Conservation (phyloP, 140 eudicot species). For the Anethum foeniculum region DNA sequence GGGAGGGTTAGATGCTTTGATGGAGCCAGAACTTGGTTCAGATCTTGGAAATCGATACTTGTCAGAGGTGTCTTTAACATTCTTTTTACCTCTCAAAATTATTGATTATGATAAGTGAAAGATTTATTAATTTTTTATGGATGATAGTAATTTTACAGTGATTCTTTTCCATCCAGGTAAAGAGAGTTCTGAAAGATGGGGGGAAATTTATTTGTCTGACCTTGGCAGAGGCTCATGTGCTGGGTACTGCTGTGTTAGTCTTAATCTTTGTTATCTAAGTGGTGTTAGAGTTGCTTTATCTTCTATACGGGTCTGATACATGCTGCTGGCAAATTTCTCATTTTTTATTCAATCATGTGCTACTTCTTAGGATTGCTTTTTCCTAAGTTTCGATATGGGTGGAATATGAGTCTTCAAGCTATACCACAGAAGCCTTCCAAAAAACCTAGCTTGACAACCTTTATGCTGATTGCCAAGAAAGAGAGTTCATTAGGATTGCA, state of each 20-base stretch:
- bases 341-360: neutral
- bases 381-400: constrained; percentile 77
- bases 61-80: constrained; percentile 59
- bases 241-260: constrained; percentile 64
- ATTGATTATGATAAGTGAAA: constrained; percentile 1
- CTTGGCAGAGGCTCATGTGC: constrained; percentile 78
- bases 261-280: neutral
- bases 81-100: constrained; percentile 12
- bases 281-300: neutral
- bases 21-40: constrained; percentile 95
- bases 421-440: constrained; percentile 50
- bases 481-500: constrained; percentile 35
- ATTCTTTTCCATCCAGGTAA: constrained; percentile 52
- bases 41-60: constrained; percentile 63
- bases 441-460: constrained; percentile 49
- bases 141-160: constrained; percentile 6
- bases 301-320: neutral
- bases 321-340: constrained; percentile 9
- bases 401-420: constrained; percentile 64
- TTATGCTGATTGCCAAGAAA: constrained; percentile 85
- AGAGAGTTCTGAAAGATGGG: constrained; percentile 63
- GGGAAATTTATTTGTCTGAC: constrained; percentile 89
- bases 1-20: constrained; percentile 95
- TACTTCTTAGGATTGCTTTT: constrained; percentile 53
- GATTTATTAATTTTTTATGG: neutral